Base-by-base conservation (phyloP, 805 yeast species). In the Candida michaelii region DNA sequence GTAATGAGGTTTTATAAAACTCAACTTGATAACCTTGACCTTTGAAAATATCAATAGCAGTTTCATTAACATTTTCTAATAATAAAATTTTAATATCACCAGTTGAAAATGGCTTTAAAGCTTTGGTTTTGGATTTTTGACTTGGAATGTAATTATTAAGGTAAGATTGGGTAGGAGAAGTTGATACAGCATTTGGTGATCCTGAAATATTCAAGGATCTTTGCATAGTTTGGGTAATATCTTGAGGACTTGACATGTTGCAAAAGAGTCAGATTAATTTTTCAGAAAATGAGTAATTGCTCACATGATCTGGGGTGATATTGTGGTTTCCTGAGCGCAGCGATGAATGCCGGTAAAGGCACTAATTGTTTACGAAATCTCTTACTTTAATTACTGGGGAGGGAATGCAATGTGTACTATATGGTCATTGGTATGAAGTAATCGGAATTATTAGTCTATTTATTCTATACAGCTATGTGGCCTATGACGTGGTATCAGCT, bases 21-120 rank as follows among this genome's bases (percentile, higher is more conserved):
- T 93, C 99, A 40, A 93, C 96, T 72, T 93, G 98, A 74, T 93
- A 93, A 45, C 99, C 99, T 74, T 93, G 97, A 42, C 76, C 76
- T 47, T 73, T 76, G 69, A 93, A 84, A 50, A 89, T 89, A 40
- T 83, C 80, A 52, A 93, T 79, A 38, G 99, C 99, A 38, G 97
- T 89, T 66, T 79, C 76, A 63, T 93, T 93, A 55, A 93, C 96
- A 59, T 93, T 93, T 70, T 93, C 99, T 50, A 93, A 74, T 51
- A 93, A 69, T 54, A 93, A 73, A 48, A 93, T 86, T 72, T 90
- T 91, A 70, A 91, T 85, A 61, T 93, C 99, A 50, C 93, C 97
- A 43, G 96, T 86, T 51, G 91, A 83, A 64, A 91, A 93, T 15
- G 99, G 99, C 70, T 91, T 93, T 60, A 93, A 76, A 23, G 85